phyloP scores from a whole-genome alignment of 2,329 filamentous ascomycete species.

The Rutstroemia sp. region DNA sequence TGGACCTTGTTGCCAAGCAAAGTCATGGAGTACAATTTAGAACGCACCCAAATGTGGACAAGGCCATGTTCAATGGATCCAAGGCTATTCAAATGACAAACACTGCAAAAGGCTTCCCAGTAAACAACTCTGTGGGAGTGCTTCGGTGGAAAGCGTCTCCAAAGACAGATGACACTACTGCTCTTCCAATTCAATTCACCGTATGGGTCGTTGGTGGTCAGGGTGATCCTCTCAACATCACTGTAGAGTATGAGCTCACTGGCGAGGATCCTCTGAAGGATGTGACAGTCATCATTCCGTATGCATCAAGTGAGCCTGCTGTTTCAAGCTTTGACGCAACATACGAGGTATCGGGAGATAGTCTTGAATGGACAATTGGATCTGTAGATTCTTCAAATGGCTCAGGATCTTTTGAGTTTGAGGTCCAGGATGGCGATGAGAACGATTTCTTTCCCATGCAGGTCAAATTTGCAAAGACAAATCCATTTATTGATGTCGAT shows the following conservation, averaged over 20 bases:
- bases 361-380: slow-evolving; percentile 89
- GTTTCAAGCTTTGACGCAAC: slow-evolving; percentile 91
- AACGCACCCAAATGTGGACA: slow-evolving; percentile 95
- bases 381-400: slow-evolving; percentile 74
- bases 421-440: slow-evolving; percentile 79
- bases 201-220: slow-evolving; percentile 93
- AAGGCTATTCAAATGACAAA: slow-evolving; percentile 90
- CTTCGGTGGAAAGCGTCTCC: slow-evolving; percentile 86
- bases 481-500: slow-evolving; percentile 86
- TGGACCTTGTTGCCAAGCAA: slow-evolving; percentile 68
- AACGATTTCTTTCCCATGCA: slow-evolving; percentile 98
- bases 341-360: slow-evolving; percentile 90
- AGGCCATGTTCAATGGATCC: slow-evolving; percentile 71
- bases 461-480: slow-evolving; percentile 77
- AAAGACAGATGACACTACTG: slow-evolving; percentile 69
- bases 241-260: slow-evolving; percentile 90
- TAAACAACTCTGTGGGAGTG: slow-evolving; percentile 89
- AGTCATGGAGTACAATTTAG: slow-evolving; percentile 85
- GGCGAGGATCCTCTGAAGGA: slow-evolving; percentile 73
- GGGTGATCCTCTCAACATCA: slow-evolving; percentile 77
- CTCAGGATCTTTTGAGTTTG: slow-evolving; percentile 89
- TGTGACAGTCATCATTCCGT: slow-evolving; percentile 83
- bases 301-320: slow-evolving; percentile 72
- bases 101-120: slow-evolving; percentile 78
- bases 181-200: slow-evolving; percentile 90